Evolutionary conservation across 2,329 filamentous ascomycete genomes (phyloP), one percentile per base, ranked within the genome.

Genomic region (Zymoseptoria crescenta): DNA sequence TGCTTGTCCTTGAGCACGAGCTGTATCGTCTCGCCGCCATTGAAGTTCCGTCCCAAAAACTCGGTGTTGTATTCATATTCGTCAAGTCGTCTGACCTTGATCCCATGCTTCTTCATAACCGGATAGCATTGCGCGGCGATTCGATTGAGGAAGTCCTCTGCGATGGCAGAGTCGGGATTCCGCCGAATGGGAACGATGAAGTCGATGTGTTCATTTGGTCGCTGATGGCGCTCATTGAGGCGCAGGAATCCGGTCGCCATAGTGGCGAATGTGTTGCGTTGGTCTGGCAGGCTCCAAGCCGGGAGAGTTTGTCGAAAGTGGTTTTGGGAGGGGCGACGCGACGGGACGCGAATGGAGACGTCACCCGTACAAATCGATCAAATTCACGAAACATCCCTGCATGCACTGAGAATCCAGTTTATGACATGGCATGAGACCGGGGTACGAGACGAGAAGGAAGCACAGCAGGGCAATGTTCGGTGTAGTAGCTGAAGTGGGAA

Each of bases 1-100:
- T 81, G 60, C 27, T 83, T 81, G 0, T 88, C 84, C 66, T 87
- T 87, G 27, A 96, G 81, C 1, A 96, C 91, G 1, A 96, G 81
- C 74, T 96, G 90, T 55, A 96, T 84, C 41, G 93, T 87, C 72
- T 95, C 91, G 35, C 91, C 91, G 7, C 87, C 88, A 66, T 96
- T 96, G 79, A 96, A 95, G 71, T 96, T 95, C 57, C 91, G 87
- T 2, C 91, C 91, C 49, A 90, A 85, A 68, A 96, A 96, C 73
- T 95, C 89, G 49, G 77, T 77, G 68, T 96, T 96, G 1, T 87
- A 85, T 57, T 87, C 85, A 70, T 89, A 91, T 70, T 96, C 91
- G 72, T 95, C 91, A 0, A 96, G 79, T 16, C 75, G 70, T 71
- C 79, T 79, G 16, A 81, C 76, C 21, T 74, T 72, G 59, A 79